phyloP scores from a whole-genome alignment of 306 rosid genomes.

The Pyrus communis region DNA sequence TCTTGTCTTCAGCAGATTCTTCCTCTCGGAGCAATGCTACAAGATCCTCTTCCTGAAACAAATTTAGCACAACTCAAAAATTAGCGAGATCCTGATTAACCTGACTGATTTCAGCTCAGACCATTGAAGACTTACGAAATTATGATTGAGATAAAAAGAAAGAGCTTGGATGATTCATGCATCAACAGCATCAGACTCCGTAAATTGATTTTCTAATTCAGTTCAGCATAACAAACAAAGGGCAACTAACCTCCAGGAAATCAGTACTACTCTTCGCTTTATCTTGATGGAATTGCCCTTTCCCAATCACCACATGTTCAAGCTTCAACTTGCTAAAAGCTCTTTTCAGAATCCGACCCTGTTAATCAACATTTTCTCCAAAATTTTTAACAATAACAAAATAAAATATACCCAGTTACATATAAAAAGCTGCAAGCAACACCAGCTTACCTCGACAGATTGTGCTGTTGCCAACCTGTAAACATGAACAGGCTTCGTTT shows the following conservation, averaged over 20 bases:
- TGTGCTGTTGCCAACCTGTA: conserved; percentile 96
- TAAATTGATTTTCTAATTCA: background rate
- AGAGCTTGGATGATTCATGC: background rate
- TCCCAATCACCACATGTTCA: conserved; percentile 89
- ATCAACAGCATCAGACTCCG: background rate
- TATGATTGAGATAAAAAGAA: background rate
- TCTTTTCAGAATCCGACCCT: conserved; percentile 91
- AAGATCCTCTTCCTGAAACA: conserved; percentile 59
- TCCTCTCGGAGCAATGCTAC: conserved; percentile 61
- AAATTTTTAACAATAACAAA: background rate
- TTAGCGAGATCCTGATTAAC: background rate
- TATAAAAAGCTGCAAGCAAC: background rate
- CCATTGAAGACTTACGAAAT: background rate
- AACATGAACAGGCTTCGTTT: conserved; percentile 95
- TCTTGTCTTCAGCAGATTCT: conserved; percentile 75
- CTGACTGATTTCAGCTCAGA: background rate
- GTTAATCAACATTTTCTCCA: conserved; percentile 15
- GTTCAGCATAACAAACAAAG: background rate
- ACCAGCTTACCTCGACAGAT: conserved; percentile 62
- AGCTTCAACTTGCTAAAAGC: conserved; percentile 97
- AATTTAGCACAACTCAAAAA: background rate
- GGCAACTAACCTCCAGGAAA: conserved; percentile 43
- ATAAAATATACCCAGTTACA: background rate
- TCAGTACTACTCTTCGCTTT: conserved; percentile 27
- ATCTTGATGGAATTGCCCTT: conserved; percentile 89